phyloP scores from a whole-genome alignment of 192 early-diverging fungal genomes.

The Umbelopsis sp. region DNA sequence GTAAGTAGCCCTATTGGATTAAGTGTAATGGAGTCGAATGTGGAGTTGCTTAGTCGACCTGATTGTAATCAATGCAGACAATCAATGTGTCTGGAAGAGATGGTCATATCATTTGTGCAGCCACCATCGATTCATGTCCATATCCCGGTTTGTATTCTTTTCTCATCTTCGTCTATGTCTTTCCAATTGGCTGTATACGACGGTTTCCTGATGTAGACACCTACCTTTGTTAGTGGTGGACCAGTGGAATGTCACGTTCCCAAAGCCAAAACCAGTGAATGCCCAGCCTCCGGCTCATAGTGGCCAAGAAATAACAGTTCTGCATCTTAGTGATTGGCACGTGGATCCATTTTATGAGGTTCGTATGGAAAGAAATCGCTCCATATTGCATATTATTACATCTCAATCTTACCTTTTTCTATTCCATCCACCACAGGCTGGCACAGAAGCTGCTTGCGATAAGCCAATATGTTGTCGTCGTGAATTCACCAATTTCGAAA shows the following conservation, averaged over 20 bases:
- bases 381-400: background rate
- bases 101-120: slow-evolving; percentile 48
- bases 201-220: background rate
- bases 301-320: slow-evolving; percentile 37
- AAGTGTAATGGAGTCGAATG: background rate
- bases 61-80: slow-evolving; percentile 12
- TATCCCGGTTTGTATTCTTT: slow-evolving; percentile 37
- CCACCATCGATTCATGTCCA: slow-evolving; percentile 45
- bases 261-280: slow-evolving; percentile 45
- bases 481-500: slow-evolving; percentile 37
- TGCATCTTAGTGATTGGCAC: slow-evolving; percentile 60
- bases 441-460: slow-evolving; percentile 50
- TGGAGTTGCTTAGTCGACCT: background rate
- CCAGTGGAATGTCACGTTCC: slow-evolving; percentile 43
- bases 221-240: slow-evolving; percentile 13
- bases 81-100: slow-evolving; percentile 39
- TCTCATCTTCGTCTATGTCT: background rate
- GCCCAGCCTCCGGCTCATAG: slow-evolving; percentile 26
- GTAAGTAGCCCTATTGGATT: slow-evolving; percentile 24
- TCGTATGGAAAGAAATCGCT: background rate
- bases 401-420: background rate
- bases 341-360: slow-evolving; percentile 49
- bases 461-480: slow-evolving; percentile 54
- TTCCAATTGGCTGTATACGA: background rate
- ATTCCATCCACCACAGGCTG: slow-evolving; percentile 32